Percentiles rank a stretch among this genome's conserved stretches.
Evolutionary conservation across 352 stramenopile species (phyloP).

Genomic region (Phytopythium ostracodes): DNA sequence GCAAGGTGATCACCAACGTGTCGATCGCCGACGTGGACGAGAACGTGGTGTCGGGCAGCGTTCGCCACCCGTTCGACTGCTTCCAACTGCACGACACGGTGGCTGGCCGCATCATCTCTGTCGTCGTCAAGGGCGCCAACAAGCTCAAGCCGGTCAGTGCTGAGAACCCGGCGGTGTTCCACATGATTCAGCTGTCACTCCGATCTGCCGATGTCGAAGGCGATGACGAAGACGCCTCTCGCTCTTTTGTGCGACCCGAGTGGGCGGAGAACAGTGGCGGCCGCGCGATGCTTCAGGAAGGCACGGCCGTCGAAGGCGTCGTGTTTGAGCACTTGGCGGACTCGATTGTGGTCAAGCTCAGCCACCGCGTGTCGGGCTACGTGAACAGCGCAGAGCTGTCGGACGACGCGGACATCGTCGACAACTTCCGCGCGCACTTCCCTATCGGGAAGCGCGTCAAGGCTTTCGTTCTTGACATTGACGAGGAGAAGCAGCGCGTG

Average conservation of each 20-base stretch:
- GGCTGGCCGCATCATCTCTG: constrained; percentile 57
- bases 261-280: constrained; percentile 72
- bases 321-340: constrained; percentile 60
- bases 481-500: constrained; percentile 68
- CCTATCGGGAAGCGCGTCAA: constrained; percentile 73
- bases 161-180: constrained; percentile 71
- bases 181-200: constrained; percentile 67
- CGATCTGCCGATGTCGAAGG: constrained; percentile 39
- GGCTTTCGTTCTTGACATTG: constrained; percentile 57
- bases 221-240: constrained; percentile 30
- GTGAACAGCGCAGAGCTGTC: constrained; percentile 68
- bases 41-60: constrained; percentile 22
- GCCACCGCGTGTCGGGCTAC: constrained; percentile 64
- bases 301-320: constrained; percentile 59
- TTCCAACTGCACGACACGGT: constrained; percentile 77
- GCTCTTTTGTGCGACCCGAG: constrained; percentile 59
- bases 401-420: constrained; percentile 47
- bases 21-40: constrained; percentile 84
- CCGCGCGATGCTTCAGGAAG: constrained; percentile 55
- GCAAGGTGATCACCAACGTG: constrained; percentile 73
- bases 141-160: constrained; percentile 82
- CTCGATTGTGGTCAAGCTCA: constrained; percentile 61
- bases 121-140: constrained; percentile 76
- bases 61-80: constrained; percentile 73
- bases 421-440: constrained; percentile 63